These are phyloP conservation scores for Psophocarpus tetragonolobus DNA, from an alignment of 306 rosid genomes.

Conservation along the genomic window DNA sequence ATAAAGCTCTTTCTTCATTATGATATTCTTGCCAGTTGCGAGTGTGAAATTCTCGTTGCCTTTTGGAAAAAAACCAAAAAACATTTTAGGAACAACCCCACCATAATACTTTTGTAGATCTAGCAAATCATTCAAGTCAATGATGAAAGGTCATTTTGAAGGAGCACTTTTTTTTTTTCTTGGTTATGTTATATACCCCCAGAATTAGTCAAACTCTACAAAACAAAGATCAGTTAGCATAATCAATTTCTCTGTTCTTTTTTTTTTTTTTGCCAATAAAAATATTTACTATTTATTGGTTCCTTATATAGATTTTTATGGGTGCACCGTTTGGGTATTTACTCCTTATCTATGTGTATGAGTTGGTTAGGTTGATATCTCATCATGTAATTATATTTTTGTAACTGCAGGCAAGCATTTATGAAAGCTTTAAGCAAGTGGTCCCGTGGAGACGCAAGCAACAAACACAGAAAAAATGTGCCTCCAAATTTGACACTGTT, in stretches of 20 bases:
- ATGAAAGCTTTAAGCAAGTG: conserved; percentile 77
- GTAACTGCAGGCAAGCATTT: conserved; percentile 66
- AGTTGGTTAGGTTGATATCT: conserved; percentile 31
- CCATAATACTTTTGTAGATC: background rate
- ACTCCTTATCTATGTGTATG: background rate
- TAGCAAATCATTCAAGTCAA: background rate
- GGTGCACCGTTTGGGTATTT: background rate
- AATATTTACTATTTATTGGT: background rate
- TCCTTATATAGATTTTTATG: background rate
- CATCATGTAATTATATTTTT: conserved; percentile 16
- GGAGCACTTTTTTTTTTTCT: background rate
- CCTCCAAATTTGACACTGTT: conserved; percentile 15
- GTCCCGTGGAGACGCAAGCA: conserved; percentile 80
- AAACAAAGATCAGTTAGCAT: background rate
- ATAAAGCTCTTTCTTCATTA: background rate
- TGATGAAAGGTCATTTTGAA: background rate
- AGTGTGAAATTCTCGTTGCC: background rate
- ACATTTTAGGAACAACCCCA: background rate
- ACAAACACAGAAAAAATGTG: conserved; percentile 43
- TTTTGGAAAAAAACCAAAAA: background rate
- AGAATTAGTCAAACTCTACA: background rate
- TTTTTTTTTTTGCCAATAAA: background rate
- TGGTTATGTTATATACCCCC: background rate
- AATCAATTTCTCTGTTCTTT: background rate
- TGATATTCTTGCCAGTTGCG: background rate